phyloP scores from a whole-genome alignment of 2,329 filamentous ascomycete genomes.

The Cytospora piceicola region DNA sequence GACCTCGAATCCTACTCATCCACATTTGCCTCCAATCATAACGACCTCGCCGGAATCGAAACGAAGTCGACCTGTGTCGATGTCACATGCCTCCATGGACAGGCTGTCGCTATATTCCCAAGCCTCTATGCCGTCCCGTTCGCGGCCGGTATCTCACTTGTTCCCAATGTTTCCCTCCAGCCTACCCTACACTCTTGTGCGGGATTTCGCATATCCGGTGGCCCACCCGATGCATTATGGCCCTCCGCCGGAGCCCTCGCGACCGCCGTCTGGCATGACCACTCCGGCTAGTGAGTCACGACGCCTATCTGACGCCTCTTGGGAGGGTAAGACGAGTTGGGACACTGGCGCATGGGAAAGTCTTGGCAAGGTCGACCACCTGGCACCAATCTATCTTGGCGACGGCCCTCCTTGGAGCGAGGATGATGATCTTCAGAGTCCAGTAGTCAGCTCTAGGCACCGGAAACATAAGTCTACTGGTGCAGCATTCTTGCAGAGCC shows the following conservation, averaged over 20 bases:
- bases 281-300: slow-evolving; percentile 82
- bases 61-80: slow-evolving; percentile 60
- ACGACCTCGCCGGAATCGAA: slow-evolving; percentile 58
- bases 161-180: slow-evolving; percentile 86
- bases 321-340: slow-evolving; percentile 71
- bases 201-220: slow-evolving; percentile 90
- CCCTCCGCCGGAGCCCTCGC: slow-evolving; percentile 74
- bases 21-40: slow-evolving; percentile 59
- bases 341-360: slow-evolving; percentile 56
- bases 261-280: slow-evolving; percentile 75
- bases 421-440: slow-evolving; percentile 92
- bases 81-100: slow-evolving; percentile 78
- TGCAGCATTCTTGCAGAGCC: slow-evolving; percentile 51
- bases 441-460: slow-evolving; percentile 82
- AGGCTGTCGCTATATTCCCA: slow-evolving; percentile 84
- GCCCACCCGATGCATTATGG: slow-evolving; percentile 92
- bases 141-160: slow-evolving; percentile 78
- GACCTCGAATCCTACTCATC: slow-evolving; percentile 54
- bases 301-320: slow-evolving; percentile 82
- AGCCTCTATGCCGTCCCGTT: slow-evolving; percentile 69
- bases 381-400: slow-evolving; percentile 81
- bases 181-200: slow-evolving; percentile 84
- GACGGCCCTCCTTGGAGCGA: slow-evolving; percentile 94
- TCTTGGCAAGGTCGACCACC: slow-evolving; percentile 67
- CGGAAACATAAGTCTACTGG: slow-evolving; percentile 80